Evolutionary conservation across 2,329 filamentous ascomycete species (phyloP).

Genomic region (Taxawa tesnikishii): DNA sequence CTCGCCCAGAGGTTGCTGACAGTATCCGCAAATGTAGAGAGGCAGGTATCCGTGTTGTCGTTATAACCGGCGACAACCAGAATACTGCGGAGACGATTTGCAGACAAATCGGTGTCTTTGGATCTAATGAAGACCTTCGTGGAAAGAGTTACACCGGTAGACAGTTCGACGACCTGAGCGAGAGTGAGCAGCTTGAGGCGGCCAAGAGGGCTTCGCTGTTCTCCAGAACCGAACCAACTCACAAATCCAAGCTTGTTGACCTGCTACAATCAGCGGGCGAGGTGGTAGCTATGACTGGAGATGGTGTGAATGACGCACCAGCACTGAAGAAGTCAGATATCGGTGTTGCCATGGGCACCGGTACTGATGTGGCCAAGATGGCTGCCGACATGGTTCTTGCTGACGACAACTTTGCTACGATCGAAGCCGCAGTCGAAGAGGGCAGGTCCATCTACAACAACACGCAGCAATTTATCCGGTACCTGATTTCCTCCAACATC

Average conservation of each 20-base stretch:
- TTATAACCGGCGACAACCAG: slow-evolving; percentile 96
- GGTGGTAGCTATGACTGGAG: slow-evolving; percentile 97
- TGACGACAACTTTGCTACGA: slow-evolving; percentile 98
- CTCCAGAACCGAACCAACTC: slow-evolving; percentile 85
- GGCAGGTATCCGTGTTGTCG: slow-evolving; percentile 90
- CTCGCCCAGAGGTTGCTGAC: slow-evolving; percentile 75
- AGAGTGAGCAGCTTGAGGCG: slow-evolving; percentile 68
- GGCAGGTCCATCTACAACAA: slow-evolving; percentile 99
- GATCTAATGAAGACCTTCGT: slow-evolving; percentile 62
- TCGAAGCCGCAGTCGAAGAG: slow-evolving; percentile 90
- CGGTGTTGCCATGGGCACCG: slow-evolving; percentile 96
- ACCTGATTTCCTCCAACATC: slow-evolving; percentile 97
- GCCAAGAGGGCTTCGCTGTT: slow-evolving; percentile 82
- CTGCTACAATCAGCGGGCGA: slow-evolving; percentile 85
- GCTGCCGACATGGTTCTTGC: slow-evolving; percentile 97
- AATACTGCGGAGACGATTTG: slow-evolving; percentile 98
- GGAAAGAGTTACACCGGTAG: slow-evolving; percentile 94
- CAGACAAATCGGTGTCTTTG: slow-evolving; percentile 91
- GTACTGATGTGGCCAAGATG: slow-evolving; percentile 92
- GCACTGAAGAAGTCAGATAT: slow-evolving; percentile 98
- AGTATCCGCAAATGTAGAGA: slow-evolving; percentile 84
- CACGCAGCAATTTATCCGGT: slow-evolving; percentile 98
- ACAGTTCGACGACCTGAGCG: slow-evolving; percentile 78
- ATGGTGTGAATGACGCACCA: slow-evolving; percentile 96
- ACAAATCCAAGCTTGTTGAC: slow-evolving; percentile 97